These are phyloP conservation scores for Phytophthora pini DNA, from an alignment of 352 stramenopile genomes.

Conservation along the genomic window DNA sequence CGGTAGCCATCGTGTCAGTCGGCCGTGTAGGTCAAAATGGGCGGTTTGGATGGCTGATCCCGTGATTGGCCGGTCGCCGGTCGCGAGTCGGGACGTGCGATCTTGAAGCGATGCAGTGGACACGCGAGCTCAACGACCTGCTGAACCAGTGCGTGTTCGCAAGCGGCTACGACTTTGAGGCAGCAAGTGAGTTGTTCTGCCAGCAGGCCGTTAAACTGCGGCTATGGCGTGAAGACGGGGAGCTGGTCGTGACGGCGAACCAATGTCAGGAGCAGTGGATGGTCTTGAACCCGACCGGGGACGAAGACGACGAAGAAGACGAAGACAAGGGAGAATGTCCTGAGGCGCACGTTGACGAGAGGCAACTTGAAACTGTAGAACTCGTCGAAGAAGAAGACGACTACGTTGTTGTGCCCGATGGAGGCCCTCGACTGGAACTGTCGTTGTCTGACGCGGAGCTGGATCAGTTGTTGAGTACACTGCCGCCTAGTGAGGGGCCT, in stretches of 20 bases:
- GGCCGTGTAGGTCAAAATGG: conserved; percentile 22
- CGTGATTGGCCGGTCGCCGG: conserved; percentile 6
- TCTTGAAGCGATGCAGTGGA: conserved; percentile 69
- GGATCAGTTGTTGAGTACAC: conserved; percentile 55
- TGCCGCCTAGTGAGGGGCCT: conserved; percentile 28
- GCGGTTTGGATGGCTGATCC: conserved; percentile 14
- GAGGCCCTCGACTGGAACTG: conserved; percentile 54
- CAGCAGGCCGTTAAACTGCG: conserved; percentile 48
- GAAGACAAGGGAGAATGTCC: conserved; percentile 5
- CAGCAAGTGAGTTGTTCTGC: conserved; percentile 44
- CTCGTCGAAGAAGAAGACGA: conserved; percentile 17
- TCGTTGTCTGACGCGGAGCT: conserved; percentile 64
- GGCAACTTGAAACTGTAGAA: not conserved
- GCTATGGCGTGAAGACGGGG: conserved; percentile 38
- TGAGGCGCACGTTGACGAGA: conserved; percentile 1
- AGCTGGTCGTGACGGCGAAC: conserved; percentile 48
- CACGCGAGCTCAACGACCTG: conserved; percentile 58
- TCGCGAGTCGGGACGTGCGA: conserved; percentile 7
- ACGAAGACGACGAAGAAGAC: conserved; percentile 43
- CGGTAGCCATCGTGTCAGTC: conserved; percentile 23
- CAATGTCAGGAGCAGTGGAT: conserved; percentile 75
- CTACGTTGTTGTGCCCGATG: conserved; percentile 7
- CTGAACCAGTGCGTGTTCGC: conserved; percentile 84
- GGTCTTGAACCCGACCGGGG: conserved; percentile 62
- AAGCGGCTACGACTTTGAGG: conserved; percentile 72